A percentile compares a stretch with the other conserved stretches of the same genome.
Evolutionary conservation across 2,329 filamentous ascomycete genomes (phyloP).

Genomic region (Beauveria australis): DNA sequence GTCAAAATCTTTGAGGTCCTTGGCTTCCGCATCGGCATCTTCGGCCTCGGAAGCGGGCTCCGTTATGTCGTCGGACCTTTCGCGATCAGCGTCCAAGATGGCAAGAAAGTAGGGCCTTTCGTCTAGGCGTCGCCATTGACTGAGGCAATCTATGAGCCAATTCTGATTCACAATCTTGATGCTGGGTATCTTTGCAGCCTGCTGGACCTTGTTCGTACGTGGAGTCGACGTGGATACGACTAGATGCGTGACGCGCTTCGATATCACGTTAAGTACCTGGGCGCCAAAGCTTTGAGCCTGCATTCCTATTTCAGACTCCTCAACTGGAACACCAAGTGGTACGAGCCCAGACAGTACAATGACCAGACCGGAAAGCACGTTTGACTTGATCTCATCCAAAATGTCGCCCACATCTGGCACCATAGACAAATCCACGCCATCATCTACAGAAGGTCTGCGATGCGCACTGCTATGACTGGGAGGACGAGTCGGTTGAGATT

Average conservation of each 20-base stretch:
- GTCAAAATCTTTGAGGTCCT: slow-evolving; percentile 50
- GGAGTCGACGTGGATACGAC: slow-evolving; percentile 63
- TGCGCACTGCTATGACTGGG: slow-evolving; percentile 25
- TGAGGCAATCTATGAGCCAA: slow-evolving; percentile 82
- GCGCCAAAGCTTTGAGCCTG: slow-evolving; percentile 86
- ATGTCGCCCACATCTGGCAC: slow-evolving; percentile 82
- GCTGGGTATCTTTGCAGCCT: slow-evolving; percentile 68
- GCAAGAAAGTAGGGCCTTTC: slow-evolving; percentile 71
- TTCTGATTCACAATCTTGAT: slow-evolving; percentile 89
- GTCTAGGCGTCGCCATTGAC: slow-evolving; percentile 72
- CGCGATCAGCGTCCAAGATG: slow-evolving; percentile 61
- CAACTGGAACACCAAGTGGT: slow-evolving; percentile 69
- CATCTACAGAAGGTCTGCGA: slow-evolving; percentile 27
- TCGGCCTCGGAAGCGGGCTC: slow-evolving; percentile 25
- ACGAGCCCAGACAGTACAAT: slow-evolving; percentile 89
- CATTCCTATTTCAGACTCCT: slow-evolving; percentile 75
- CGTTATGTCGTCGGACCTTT: slow-evolving; percentile 24
- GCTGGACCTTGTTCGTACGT: slow-evolving; percentile 83
- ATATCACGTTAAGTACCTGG: slow-evolving; percentile 47
- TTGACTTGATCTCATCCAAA: slow-evolving; percentile 73
- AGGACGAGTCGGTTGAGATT: slow-evolving; percentile 25
- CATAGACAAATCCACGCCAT: slow-evolving; percentile 35
- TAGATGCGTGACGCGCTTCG: slow-evolving; percentile 61
- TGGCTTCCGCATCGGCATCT: slow-evolving; percentile 21
- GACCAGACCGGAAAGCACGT: slow-evolving; percentile 64